Percentiles rank a stretch among this genome's conserved stretches.
Evolutionary conservation across 108 stramenopile species (phyloP).

Genomic region (Hondaea fermentalgiana): DNA sequence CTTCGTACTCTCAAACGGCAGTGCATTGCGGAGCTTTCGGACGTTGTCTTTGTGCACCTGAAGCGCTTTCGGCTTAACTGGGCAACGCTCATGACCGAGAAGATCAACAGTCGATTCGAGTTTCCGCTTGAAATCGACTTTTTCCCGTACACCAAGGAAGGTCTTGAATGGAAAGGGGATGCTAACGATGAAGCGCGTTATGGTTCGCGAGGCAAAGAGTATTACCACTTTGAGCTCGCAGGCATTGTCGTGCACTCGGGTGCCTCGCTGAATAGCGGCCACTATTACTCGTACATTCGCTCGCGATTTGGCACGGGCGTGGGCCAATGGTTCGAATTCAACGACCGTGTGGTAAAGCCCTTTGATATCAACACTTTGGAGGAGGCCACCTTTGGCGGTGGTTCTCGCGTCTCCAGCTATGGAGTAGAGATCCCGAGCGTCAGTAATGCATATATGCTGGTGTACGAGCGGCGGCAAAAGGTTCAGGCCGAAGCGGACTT

Average conservation of each 20-base stretch:
- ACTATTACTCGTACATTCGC: slow-evolving; percentile 55
- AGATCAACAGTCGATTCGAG: slow-evolving; percentile 48
- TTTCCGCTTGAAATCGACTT: slow-evolving; percentile 53
- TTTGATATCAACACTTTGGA: slow-evolving; percentile 44
- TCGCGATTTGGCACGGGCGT: slow-evolving; percentile 16
- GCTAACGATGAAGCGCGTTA: not conserved
- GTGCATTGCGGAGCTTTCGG: slow-evolving; percentile 26
- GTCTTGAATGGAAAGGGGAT: not conserved
- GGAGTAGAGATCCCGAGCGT: not conserved
- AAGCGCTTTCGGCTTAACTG: slow-evolving; percentile 59
- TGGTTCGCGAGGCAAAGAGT: slow-evolving; percentile 16
- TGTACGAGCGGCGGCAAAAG: slow-evolving; percentile 23
- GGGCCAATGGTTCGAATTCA: slow-evolving; percentile 55
- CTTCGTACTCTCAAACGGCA: slow-evolving; percentile 19
- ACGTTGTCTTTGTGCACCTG: slow-evolving; percentile 45
- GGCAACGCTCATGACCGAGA: slow-evolving; percentile 37
- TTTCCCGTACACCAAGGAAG: slow-evolving; percentile 42
- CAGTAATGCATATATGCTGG: slow-evolving; percentile 26
- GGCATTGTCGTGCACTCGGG: slow-evolving; percentile 61
- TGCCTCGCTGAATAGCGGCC: slow-evolving; percentile 50
- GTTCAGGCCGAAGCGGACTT: not conserved
- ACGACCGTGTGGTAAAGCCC: slow-evolving; percentile 43
- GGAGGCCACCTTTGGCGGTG: slow-evolving; percentile 55
- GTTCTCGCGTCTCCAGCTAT: not conserved
- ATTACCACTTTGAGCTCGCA: slow-evolving; percentile 43